phyloP scores from a whole-genome alignment of 768 basidiomycete genomes.

The Trametes gibbosa region DNA sequence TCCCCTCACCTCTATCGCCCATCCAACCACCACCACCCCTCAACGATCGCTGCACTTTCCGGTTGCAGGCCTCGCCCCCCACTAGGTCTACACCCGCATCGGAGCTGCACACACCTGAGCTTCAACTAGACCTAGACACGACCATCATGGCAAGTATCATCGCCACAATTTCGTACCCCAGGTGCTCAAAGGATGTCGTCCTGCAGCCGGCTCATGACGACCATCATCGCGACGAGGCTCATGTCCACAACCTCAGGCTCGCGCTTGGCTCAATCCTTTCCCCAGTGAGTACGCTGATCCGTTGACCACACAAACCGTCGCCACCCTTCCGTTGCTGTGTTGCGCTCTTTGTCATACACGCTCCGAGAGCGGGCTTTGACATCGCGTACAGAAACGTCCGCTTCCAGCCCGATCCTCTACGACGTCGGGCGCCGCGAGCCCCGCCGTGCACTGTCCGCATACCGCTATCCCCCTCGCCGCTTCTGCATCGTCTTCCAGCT shows the following conservation, averaged over 20 bases:
- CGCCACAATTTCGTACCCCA: neutral
- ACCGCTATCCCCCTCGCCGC: constrained; percentile 11
- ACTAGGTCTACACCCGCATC: constrained; percentile 4
- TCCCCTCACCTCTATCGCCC: neutral
- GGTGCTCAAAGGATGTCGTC: neutral
- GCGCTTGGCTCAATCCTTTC: constrained; percentile 60
- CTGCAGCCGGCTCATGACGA: constrained; percentile 22
- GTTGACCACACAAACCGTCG: neutral
- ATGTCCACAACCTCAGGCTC: constrained; percentile 40
- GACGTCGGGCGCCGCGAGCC: constrained; percentile 28
- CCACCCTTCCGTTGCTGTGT: constrained; percentile 9
- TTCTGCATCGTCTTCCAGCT: constrained; percentile 7
- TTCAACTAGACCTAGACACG: neutral
- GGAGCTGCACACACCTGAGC: neutral
- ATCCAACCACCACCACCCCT: neutral
- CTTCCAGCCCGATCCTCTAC: constrained; percentile 19
- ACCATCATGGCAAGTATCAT: constrained; percentile 5
- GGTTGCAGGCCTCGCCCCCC: constrained; percentile 1
- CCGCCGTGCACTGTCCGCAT: constrained; percentile 12
- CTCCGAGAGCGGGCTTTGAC: constrained; percentile 10
- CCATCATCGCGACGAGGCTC: constrained; percentile 28
- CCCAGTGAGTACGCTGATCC: constrained; percentile 42
- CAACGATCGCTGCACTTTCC: neutral
- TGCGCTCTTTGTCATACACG: neutral
- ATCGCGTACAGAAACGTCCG: constrained; percentile 25